A percentile compares a stretch with the other conserved stretches of the same genome.
These are phyloP conservation scores for Endoconidiophora laricicola DNA, from an alignment of 2,329 filamentous ascomycete species.

Conservation along the genomic window DNA sequence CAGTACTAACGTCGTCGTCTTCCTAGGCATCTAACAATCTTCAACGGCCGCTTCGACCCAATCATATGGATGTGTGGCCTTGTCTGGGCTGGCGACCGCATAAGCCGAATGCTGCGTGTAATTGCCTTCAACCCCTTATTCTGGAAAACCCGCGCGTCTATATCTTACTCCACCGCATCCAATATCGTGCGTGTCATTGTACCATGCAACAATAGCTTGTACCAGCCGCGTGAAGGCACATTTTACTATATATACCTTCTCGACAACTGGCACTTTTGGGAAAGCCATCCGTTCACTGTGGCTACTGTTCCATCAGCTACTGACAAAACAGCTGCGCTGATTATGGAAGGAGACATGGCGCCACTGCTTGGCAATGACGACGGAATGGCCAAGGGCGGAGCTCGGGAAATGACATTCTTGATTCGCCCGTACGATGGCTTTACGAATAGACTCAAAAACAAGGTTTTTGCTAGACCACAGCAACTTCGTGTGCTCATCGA, in stretches of 20 bases:
- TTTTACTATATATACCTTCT: constrained; percentile 31
- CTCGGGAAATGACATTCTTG: constrained; percentile 24
- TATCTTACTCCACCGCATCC: constrained; percentile 22
- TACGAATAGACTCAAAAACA: constrained; percentile 22
- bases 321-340: constrained; percentile 13
- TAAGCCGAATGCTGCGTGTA: constrained; percentile 27
- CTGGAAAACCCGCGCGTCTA: constrained; percentile 22
- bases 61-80: constrained; percentile 32
- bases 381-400: constrained; percentile 1
- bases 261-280: constrained; percentile 26
- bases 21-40: constrained; percentile 35
- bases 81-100: constrained; percentile 34
- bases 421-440: constrained; percentile 30
- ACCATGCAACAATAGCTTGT: constrained; percentile 21
- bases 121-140: constrained; percentile 23
- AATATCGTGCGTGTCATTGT: constrained; percentile 28
- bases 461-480: constrained; percentile 17
- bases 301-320: constrained; percentile 17
- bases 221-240: constrained; percentile 24
- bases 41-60: constrained; percentile 29
- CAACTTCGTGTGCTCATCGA: constrained; percentile 25
- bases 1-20: constrained; percentile 12
- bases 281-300: constrained; percentile 34
- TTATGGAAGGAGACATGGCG: constrained; percentile 18
- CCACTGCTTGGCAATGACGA: constrained; percentile 19